Base-by-base conservation (phyloP, 352 stramenopile genomes). In the Phytopythium helicoides region DNA sequence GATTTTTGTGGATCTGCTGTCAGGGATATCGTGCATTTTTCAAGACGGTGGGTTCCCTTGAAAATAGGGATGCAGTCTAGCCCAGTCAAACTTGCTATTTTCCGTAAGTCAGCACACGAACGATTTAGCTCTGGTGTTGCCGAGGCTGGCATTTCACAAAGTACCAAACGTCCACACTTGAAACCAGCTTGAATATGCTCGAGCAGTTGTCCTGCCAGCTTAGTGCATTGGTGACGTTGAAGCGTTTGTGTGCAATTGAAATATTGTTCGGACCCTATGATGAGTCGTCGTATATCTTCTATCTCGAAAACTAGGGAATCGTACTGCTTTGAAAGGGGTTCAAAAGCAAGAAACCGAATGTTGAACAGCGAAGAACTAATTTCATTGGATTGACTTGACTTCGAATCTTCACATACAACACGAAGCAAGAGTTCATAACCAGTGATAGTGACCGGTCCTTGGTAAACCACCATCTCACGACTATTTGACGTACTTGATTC, bases 131-230 rank as follows among this genome's bases (percentile, higher is more conserved):
- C 28, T 33, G 19, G n/a, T 1, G 19, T 3, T 7, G 22, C 18
- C 4, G 38, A 31, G 3, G 36, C 12, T n/a, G 60, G 60, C 10
- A 54, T 33, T 52, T 92, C 76, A 0, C 65, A 68, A 45, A 92
- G 34, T 6, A 89, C 66, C 6, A 92, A 58, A 22, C 85, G 77
- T 2, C 78, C 78, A 26, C 85, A 80, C 60, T 89, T 92, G 58
- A 82, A 89, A 15, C 81, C 78, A 1, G 78, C 71, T 10, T 78
- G 71, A 15, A 82, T 42, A 14, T 79, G 57, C 1, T 21, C n/a
- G 15, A 85, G 48, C 8, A 92, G 53, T 10, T 76, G 28, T 18
- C 86, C 75, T 0, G 70, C 73, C 14, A 92, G 33, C 18, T 68
- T 73, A 35, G 74, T 55, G 10, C 72, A 54, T 41, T 86, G 60